These are phyloP conservation scores for Schwanniomyces sp. DNA, from an alignment of 805 yeast genomes.

Conservation along the genomic window DNA sequence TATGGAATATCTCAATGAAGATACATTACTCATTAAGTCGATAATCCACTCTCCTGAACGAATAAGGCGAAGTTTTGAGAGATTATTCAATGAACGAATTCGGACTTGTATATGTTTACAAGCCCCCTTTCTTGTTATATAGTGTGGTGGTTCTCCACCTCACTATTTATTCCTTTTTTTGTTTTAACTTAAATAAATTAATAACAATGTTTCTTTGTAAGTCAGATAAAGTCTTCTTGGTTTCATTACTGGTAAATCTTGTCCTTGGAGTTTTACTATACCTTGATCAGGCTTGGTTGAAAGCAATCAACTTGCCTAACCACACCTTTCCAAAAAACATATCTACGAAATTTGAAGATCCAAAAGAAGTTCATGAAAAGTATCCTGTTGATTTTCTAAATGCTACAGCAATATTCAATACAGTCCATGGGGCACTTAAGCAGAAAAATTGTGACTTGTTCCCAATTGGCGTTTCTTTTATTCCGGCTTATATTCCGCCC, in stretches of 20 bases:
- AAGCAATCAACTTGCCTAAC: neutral
- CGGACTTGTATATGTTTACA: too few species aligned
- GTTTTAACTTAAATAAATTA: neutral
- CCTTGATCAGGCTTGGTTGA: neutral
- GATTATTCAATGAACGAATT: too few species aligned
- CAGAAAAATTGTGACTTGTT: constrained; percentile 51
- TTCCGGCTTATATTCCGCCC: constrained; percentile 61
- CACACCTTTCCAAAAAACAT: neutral
- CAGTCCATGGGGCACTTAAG: constrained; percentile 52
- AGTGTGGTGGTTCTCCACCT: too few species aligned
- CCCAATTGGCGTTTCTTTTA: constrained; percentile 57
- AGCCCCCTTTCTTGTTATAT: too few species aligned
- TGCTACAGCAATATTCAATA: constrained; percentile 57
- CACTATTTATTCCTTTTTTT: neutral
- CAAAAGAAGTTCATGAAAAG: constrained; percentile 17
- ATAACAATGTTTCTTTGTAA: neutral
- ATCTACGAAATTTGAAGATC: neutral
- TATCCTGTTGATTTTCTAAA: constrained; percentile 59
- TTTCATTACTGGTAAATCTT: neutral
- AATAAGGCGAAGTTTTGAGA: too few species aligned
- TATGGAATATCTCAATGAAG: too few species aligned
- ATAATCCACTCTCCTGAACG: too few species aligned
- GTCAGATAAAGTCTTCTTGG: neutral
- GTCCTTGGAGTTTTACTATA: neutral
- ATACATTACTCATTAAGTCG: too few species aligned